Evolutionary conservation across 345 rosid species (phyloP).

Genomic region (Acer saccharum): DNA sequence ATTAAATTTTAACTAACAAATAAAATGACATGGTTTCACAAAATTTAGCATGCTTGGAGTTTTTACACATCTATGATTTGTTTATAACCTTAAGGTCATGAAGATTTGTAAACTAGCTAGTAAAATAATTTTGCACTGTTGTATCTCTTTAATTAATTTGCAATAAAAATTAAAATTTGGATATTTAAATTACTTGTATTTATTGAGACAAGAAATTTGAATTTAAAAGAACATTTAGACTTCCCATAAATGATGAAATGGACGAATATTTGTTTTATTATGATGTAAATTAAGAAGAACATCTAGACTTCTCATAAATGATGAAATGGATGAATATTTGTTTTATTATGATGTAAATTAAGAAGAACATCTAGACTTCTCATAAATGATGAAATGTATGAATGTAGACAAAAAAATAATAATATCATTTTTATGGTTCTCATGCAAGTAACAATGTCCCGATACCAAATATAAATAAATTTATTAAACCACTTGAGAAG

Average conservation of each 20-base stretch:
- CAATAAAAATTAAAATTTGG: too few relatives aligned
- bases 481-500: neutral
- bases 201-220: too few relatives aligned
- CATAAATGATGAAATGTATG: neutral
- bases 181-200: too few relatives aligned
- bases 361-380: neutral
- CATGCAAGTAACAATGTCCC: neutral
- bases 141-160: too few relatives aligned
- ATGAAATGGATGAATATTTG: too few relatives aligned
- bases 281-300: neutral
- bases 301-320: neutral
- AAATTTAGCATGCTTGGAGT: neutral
- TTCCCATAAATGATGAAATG: neutral
- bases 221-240: neutral
- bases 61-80: neutral
- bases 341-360: too few relatives aligned
- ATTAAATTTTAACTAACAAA: neutral
- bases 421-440: too few relatives aligned
- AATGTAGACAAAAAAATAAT: too few relatives aligned
- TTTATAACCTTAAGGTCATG: too few relatives aligned
- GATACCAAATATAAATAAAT: neutral
- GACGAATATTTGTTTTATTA: too few relatives aligned
- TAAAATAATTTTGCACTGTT: too few relatives aligned
- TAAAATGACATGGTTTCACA: neutral
- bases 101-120: too few relatives aligned